Percentiles rank a stretch among this genome's conserved stretches.
phyloP scores from a whole-genome alignment of 805 yeast species.

The Yueomyces sinensis region DNA sequence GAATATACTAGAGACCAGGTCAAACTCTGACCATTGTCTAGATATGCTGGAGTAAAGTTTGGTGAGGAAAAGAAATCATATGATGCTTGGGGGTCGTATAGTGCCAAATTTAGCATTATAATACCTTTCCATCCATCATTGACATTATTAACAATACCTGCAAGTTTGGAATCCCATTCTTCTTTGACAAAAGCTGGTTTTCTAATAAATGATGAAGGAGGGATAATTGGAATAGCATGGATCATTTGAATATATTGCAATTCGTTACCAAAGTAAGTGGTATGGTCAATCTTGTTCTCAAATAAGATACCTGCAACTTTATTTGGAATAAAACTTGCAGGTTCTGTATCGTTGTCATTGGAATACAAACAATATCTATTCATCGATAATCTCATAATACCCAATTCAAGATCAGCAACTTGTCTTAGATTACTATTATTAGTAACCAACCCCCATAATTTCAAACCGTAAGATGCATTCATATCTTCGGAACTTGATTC shows the following conservation, averaged over 20 bases:
- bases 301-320: slow-evolving; percentile 63
- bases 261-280: slow-evolving; percentile 67
- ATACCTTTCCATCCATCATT: slow-evolving; percentile 65
- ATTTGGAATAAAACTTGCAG: slow-evolving; percentile 40
- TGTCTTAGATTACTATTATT: slow-evolving; percentile 39
- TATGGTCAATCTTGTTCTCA: slow-evolving; percentile 60
- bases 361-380: slow-evolving; percentile 40
- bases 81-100: slow-evolving; percentile 52
- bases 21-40: slow-evolving; percentile 77
- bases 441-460: slow-evolving; percentile 47
- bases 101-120: slow-evolving; percentile 59
- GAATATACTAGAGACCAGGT: slow-evolving; percentile 79
- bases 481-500: slow-evolving; percentile 68
- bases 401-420: slow-evolving; percentile 47
- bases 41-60: slow-evolving; percentile 38
- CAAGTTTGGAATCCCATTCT: slow-evolving; percentile 48
- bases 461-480: slow-evolving; percentile 55
- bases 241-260: slow-evolving; percentile 66
- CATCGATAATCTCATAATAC: slow-evolving; percentile 41
- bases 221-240: slow-evolving; percentile 64
- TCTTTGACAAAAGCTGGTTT: slow-evolving; percentile 35
- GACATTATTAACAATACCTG: slow-evolving; percentile 31
- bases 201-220: slow-evolving; percentile 48
- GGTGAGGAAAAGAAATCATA: slow-evolving; percentile 46
- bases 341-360: slow-evolving; percentile 43